A percentile compares a stretch with the other conserved stretches of the same genome.
Conservation (phyloP, 495 filamentous ascomycete species). For the Aspergillus campestris region DNA sequence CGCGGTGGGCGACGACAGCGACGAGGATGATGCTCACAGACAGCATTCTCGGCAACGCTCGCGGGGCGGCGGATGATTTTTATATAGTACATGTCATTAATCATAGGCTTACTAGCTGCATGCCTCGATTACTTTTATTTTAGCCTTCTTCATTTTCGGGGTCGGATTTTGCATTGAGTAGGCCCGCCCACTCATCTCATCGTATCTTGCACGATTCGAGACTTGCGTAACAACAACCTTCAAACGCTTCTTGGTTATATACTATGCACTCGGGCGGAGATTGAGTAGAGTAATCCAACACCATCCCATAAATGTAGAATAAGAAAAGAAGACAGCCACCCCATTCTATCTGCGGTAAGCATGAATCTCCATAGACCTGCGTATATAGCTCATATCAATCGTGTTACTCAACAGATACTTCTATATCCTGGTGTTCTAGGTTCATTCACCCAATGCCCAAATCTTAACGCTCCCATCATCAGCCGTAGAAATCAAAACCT, state of each 20-base stretch:
- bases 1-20: slow-evolving; percentile 35
- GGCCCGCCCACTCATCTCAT: not conserved
- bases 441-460: slow-evolving; percentile 47
- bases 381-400: too few relatives aligned
- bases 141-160: too few relatives aligned
- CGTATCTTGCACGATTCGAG: too few relatives aligned
- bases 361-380: too few relatives aligned
- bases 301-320: too few relatives aligned
- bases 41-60: slow-evolving; percentile 5
- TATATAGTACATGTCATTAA: slow-evolving; percentile 6
- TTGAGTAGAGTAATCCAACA: not conserved
- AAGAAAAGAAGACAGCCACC: too few relatives aligned
- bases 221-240: too few relatives aligned
- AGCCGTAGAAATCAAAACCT: slow-evolving; percentile 70
- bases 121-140: too few relatives aligned
- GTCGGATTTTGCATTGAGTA: not conserved
- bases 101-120: not conserved
- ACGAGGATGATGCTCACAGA: slow-evolving; percentile 25
- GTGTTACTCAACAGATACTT: not conserved
- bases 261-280: too few relatives aligned
- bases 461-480: slow-evolving; percentile 72
- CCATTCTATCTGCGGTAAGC: too few relatives aligned
- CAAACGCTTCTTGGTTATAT: too few relatives aligned
- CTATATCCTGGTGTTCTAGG: not conserved
- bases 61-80: not conserved